Evolutionary conservation across 139 green algal genomes (phyloP).

Genomic region (Chlorella sp.): DNA sequence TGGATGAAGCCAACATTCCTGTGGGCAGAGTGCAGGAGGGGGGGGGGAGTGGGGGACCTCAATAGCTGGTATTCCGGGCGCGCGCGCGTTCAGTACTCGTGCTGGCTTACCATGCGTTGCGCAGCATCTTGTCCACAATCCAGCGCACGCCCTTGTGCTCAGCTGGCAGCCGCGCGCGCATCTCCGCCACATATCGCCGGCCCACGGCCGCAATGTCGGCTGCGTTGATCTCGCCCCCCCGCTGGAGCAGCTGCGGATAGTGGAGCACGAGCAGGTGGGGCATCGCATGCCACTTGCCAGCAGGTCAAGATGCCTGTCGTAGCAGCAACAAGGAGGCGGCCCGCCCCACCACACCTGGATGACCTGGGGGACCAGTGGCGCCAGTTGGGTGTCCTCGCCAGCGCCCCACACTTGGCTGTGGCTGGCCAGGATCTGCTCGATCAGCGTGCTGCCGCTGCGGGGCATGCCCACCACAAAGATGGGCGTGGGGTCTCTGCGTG

Average conservation of each 20-base stretch:
- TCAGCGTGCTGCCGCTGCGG: constrained; percentile 72
- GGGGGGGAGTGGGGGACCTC: too few relatives aligned
- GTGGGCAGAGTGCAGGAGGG: too few relatives aligned
- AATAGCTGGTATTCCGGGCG: too few relatives aligned
- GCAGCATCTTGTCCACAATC: constrained; percentile 87
- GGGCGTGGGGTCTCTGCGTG: constrained; percentile 18
- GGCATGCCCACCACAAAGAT: constrained; percentile 80
- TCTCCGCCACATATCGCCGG: constrained; percentile 37
- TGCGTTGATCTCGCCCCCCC: neutral
- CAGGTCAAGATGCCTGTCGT: too few relatives aligned
- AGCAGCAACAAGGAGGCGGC: too few relatives aligned
- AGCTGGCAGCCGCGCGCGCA: constrained; percentile 27
- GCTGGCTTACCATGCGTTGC: constrained; percentile 61
- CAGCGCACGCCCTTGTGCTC: neutral
- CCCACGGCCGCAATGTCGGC: constrained; percentile 20
- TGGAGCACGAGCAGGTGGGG: neutral
- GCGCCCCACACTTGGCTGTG: constrained; percentile 52
- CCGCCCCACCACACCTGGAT: too few relatives aligned
- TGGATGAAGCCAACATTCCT: constrained; percentile 64
- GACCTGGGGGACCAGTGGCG: constrained; percentile 57
- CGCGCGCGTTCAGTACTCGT: too few relatives aligned
- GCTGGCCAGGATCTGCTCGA: constrained; percentile 69
- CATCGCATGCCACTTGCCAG: neutral
- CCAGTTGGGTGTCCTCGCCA: constrained; percentile 73
- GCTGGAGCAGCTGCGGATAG: neutral